Conservation (phyloP, 352 stramenopile species). For the Vaucheria bursata region DNA sequence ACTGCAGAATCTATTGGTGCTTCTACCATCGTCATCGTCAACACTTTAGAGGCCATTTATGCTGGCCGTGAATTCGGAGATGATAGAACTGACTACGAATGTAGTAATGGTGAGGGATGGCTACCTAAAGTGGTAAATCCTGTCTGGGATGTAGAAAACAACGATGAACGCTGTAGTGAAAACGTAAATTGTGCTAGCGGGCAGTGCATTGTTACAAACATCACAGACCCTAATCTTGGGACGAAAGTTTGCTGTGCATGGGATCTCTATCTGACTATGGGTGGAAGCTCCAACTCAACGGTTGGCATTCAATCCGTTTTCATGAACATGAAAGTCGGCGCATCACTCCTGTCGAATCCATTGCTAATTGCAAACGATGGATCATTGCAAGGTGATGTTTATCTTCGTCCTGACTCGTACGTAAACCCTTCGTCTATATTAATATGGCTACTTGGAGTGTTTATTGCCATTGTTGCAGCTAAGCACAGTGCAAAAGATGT, state of each 20-base stretch:
- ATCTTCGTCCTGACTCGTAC: constrained; percentile 22
- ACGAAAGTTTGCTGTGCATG: constrained; percentile 38
- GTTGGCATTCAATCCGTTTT: constrained; percentile 28
- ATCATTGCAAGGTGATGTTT: constrained; percentile 2
- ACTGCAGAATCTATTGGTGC: constrained; percentile 34
- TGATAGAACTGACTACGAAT: constrained; percentile 47
- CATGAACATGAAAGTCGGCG: constrained; percentile 34
- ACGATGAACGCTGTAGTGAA: constrained; percentile 13
- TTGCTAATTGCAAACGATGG: neutral
- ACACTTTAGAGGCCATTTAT: constrained; percentile 43
- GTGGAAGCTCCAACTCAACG: constrained; percentile 10
- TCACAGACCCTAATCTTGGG: constrained; percentile 25
- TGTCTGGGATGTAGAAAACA: constrained; percentile 34
- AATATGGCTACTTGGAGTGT: constrained; percentile 35
- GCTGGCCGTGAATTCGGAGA: constrained; percentile 16
- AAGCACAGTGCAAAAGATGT: constrained; percentile 19
- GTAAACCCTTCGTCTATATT: constrained; percentile 43
- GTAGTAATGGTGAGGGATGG: constrained; percentile 45
- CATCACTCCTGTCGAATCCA: constrained; percentile 2
- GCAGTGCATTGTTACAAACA: constrained; percentile 46
- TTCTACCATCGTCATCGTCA: constrained; percentile 34
- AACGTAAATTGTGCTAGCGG: constrained; percentile 29
- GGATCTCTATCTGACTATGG: constrained; percentile 49
- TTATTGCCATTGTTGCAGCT: constrained; percentile 27
- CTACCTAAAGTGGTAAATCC: constrained; percentile 18